Base-by-base conservation (phyloP, 441 rosid genomes). In the Pelargonium hybrid region DNA sequence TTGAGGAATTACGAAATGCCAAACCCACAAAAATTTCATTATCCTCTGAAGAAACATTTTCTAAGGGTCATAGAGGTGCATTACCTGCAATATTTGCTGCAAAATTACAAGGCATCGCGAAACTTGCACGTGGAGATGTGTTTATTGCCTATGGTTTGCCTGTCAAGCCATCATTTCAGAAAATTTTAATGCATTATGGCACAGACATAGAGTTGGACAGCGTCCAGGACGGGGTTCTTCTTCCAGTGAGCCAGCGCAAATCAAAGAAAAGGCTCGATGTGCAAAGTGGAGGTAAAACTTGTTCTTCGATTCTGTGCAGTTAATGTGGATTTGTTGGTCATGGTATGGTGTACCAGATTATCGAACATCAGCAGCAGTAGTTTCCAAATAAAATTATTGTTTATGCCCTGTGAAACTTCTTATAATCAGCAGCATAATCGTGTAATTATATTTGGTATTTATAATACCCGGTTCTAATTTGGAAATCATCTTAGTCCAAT, bases 101-200 rank as follows among this genome's bases (percentile, higher is more conserved):
- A 71, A 88, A 88, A 84, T 73, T 94, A 70, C 94, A 87, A 83
- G 88, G 85, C 65, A 65, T 80, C 75, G 65, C 84, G 54, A 88
- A 84, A 73, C 79, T 86, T 69, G 81, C 84, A 68, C 82, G 86
- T 21, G 84, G 80, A 66, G 69, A 85, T 74, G 83, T 87, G 9
- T 88, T 92, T 78, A 52, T 86, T 79, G 97, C 96, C 34, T 82
- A 81, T 72, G 97, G 98, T 66, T 79, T 84, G 75, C 82, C 84
- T 20, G 89, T 90, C 25, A 94, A 88, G 85, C 98, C 99, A 29
- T 78, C 76, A 29, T 92, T 92, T 78, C 97, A 87, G 83, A 92
- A 92, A 78, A 76, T 90, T 77, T 67, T 82, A 66, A 84, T 89
- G 79, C 86, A 86, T 57, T 80, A 81, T 80, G 98, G 99, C 21